Evolutionary conservation across 805 yeast species (phyloP), one percentile per base, ranked within the genome.

Genomic region (Isabelozyma heimii): DNA sequence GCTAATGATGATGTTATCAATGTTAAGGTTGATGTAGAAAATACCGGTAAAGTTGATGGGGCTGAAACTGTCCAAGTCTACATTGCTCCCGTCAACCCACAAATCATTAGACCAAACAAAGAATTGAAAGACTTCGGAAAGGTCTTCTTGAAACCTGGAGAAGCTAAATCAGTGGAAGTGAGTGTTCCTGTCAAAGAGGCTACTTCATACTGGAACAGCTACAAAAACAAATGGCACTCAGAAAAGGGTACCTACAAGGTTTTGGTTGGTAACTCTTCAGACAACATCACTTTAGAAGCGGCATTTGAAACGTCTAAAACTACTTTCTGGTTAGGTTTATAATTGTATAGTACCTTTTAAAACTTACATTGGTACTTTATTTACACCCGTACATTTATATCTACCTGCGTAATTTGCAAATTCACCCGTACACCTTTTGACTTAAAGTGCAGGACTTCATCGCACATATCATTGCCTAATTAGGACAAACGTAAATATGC

Each of bases 101-200:
- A 63, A 12, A 59, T 73, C 39, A 70, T 70, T 45, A 74, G 87
- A 58, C 85, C 87, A 9, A 60, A 71, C 20, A 83, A 83, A 63
- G 87, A 84, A 57, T 70, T 84, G 61, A 82, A 80, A 62, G 85
- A 78, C 26, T 83, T 80, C 58, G 75, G 65, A 14, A 83, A 84
- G 63, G 75, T 79, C 8, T 59, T 51, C 37, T 56, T 83, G 50
- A 56, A 63, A 43, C 67, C 83, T 4, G 82, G 82, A 8, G 77
- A 75, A 53, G 48, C 70, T 8, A 63, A 64, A 47, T 57, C 62
- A 0, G 80, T 75, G 15, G 49, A 55, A 1, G 54, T 82, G 30
- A 54, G 53, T n/a, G 52, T 79, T 26, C 70, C 75, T 0, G 47
- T 77, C 48, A 77, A 77, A 55, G 81, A 81, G 52, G 79, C 81